phyloP scores from a whole-genome alignment of 768 basidiomycete genomes.

The Amanita polypyramis region DNA sequence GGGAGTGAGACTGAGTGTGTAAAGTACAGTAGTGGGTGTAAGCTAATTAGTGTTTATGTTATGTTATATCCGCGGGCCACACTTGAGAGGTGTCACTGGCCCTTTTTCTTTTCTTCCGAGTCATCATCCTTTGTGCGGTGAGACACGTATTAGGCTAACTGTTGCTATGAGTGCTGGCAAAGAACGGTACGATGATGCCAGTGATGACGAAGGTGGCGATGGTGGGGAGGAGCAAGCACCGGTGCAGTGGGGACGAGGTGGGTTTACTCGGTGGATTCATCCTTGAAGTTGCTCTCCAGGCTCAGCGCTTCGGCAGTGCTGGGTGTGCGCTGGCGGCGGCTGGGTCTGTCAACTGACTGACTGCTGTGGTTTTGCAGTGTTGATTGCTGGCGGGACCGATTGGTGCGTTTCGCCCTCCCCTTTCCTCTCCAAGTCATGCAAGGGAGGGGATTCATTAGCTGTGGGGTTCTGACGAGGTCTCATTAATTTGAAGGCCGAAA shows the following conservation, averaged over 20 bases:
- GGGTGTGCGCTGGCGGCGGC: too few species aligned
- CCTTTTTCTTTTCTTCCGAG: background rate
- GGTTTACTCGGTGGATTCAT: too few species aligned
- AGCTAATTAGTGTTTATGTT: background rate
- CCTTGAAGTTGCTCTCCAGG: too few species aligned
- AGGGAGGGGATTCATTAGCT: too few species aligned
- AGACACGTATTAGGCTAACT: too few species aligned
- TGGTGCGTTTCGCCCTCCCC: constrained; percentile 44
- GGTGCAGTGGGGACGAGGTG: constrained; percentile 13
- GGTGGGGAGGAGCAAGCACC: background rate
- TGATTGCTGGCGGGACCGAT: constrained; percentile 82
- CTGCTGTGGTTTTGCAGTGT: too few species aligned
- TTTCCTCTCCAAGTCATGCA: constrained; percentile 21
- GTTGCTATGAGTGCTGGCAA: background rate
- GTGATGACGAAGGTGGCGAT: background rate
- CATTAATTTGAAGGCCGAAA: constrained; percentile 40
- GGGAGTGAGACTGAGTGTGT: background rate
- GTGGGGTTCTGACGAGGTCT: constrained; percentile 5
- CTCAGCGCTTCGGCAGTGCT: too few species aligned
- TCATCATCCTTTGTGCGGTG: too few species aligned
- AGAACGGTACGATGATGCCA: background rate
- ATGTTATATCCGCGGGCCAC: background rate
- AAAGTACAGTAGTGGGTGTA: background rate
- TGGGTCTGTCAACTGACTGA: too few species aligned
- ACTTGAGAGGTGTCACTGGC: background rate